Percentiles rank a stretch among this genome's conserved stretches.
phyloP scores from a whole-genome alignment of 75 land plant species.

The Chamaecyparis obtusa region DNA sequence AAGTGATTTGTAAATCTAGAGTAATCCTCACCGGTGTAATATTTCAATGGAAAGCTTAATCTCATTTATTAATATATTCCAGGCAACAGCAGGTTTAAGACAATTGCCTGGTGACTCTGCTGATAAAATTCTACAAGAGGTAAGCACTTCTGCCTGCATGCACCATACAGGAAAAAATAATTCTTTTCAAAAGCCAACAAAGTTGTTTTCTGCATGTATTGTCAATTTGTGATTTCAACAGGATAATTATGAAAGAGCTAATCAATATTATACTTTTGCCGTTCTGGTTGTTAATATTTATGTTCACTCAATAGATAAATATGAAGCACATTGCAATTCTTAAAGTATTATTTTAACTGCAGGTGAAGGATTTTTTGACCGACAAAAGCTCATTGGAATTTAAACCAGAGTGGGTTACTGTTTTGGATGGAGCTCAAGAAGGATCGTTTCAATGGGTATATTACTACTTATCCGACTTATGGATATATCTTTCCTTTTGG shows the following conservation, averaged over 20 bases:
- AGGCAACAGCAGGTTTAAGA: conserved; percentile 99
- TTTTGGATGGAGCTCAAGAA: conserved; percentile 94
- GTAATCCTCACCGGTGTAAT: neutral
- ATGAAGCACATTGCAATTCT: neutral
- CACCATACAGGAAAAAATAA: neutral
- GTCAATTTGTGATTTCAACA: neutral
- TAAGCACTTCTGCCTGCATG: conserved; percentile 17
- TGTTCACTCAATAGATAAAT: neutral
- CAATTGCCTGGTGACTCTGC: conserved; percentile 67
- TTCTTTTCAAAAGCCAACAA: neutral
- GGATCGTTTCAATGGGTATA: conserved; percentile 96
- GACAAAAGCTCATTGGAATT: conserved; percentile 64
- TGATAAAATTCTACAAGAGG: conserved; percentile 78
- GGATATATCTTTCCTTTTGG: neutral
- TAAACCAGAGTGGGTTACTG: conserved; percentile 73
- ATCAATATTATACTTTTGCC: neutral
- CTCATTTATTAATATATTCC: conserved; percentile 3
- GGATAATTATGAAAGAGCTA: neutral
- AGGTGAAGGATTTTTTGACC: conserved; percentile 71
- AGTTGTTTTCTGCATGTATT: neutral
- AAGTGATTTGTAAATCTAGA: neutral
- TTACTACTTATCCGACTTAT: neutral
- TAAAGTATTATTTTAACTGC: neutral
- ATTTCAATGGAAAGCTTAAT: neutral
- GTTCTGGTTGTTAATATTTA: neutral